A percentile compares a stretch with the other conserved stretches of the same genome.
Conservation (phyloP, 164 flowering plant species). For the Vitis rotundifolia region DNA sequence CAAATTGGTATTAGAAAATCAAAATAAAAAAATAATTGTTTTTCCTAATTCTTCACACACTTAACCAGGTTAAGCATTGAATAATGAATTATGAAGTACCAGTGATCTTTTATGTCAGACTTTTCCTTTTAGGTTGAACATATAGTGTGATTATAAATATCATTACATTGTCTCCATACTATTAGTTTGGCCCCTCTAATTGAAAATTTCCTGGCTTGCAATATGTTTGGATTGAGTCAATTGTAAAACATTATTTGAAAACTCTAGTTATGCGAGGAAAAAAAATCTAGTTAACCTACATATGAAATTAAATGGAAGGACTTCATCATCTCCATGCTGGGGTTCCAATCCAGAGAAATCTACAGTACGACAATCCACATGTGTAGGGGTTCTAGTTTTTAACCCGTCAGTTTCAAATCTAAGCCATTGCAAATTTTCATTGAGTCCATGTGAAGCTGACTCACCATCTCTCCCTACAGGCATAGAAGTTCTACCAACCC, state of each 20-base stretch:
- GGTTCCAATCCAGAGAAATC: constrained; percentile 85
- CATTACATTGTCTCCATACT: no score
- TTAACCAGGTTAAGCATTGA: no score
- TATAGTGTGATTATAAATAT: no score
- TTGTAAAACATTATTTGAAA: background rate
- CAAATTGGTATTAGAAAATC: no score
- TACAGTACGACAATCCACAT: constrained; percentile 85
- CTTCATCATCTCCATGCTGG: constrained; percentile 97
- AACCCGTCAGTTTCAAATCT: constrained; percentile 92
- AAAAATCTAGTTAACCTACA: constrained; percentile 23
- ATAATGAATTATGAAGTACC: no score
- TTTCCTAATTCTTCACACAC: no score
- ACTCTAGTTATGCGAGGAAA: background rate
- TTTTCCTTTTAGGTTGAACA: no score
- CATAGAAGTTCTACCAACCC: constrained; percentile 96
- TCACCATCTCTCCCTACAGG: constrained; percentile 99
- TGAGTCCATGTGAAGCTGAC: constrained; percentile 91
- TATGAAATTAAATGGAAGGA: constrained; percentile 38
- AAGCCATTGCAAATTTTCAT: constrained; percentile 75
- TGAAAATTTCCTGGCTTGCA: background rate
- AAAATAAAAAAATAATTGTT: no score
- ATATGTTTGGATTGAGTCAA: background rate
- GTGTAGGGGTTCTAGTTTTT: constrained; percentile 97
- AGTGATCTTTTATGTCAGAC: no score
- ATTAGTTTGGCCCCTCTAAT: no score